phyloP scores from a whole-genome alignment of 208 protist species.

The Crithidia bombi region DNA sequence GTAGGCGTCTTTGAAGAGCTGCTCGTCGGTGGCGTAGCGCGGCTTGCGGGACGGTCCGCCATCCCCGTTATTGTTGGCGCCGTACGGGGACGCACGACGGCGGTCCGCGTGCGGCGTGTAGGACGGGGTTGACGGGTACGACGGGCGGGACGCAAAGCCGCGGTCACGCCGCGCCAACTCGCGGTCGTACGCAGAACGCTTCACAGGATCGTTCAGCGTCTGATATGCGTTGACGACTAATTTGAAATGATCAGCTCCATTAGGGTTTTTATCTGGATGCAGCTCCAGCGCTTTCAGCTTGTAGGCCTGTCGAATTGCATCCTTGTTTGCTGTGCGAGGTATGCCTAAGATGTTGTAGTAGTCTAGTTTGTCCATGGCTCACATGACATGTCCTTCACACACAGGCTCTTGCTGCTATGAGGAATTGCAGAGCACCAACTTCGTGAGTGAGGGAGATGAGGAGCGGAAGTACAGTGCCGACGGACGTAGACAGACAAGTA shows the following conservation, averaged over 20 bases:
- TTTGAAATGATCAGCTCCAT: slow-evolving; percentile 85
- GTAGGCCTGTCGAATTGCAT: slow-evolving; percentile 87
- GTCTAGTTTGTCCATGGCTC: slow-evolving; percentile 60
- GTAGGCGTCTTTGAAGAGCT: slow-evolving; percentile 82
- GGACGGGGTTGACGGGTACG: slow-evolving; percentile 8
- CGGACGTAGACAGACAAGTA: no score
- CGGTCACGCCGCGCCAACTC: slow-evolving; percentile 58
- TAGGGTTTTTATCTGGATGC: slow-evolving; percentile 92
- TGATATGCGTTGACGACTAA: slow-evolving; percentile 85
- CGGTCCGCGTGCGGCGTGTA: slow-evolving; percentile 9
- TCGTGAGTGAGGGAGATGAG: no score
- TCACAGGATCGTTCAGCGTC: slow-evolving; percentile 68
- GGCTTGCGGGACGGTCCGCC: slow-evolving; percentile 34
- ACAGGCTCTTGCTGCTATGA: background rate
- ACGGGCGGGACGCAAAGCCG: slow-evolving; percentile 24
- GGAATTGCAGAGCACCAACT: no score
- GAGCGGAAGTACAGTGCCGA: no score
- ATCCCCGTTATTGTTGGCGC: background rate
- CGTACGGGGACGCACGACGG: slow-evolving; percentile 4
- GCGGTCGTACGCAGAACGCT: slow-evolving; percentile 77
- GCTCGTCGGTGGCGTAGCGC: slow-evolving; percentile 64
- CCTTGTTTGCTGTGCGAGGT: slow-evolving; percentile 63
- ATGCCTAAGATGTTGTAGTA: slow-evolving; percentile 83
- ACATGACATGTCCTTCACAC: slow-evolving; percentile 6
- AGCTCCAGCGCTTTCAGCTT: slow-evolving; percentile 80